Evolutionary conservation across 1,284 basidiomycete species (phyloP).

Genomic region (Schizophyllum commune): DNA sequence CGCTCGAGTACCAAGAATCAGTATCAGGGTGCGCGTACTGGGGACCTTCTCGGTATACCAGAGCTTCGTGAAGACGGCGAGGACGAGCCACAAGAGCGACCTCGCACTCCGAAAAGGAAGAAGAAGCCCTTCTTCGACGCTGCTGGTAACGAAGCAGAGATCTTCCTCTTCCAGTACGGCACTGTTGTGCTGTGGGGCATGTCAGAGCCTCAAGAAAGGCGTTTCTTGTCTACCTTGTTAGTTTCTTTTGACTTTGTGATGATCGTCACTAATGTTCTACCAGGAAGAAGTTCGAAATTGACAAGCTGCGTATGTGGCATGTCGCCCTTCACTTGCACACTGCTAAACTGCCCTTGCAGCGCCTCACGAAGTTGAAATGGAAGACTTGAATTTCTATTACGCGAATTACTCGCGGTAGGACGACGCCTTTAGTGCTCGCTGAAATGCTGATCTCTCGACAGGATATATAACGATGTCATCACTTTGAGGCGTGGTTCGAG

Average conservation of each 20-base stretch:
- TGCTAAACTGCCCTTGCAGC: conserved; percentile 31
- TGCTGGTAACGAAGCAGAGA: conserved; percentile 69
- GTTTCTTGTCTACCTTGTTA: conserved; percentile 83
- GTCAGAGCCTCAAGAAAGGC: conserved; percentile 86
- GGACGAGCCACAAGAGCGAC: conserved; percentile 25
- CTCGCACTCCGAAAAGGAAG: conserved; percentile 19
- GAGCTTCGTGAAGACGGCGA: conserved; percentile 43
- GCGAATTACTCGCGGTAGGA: conserved; percentile 89
- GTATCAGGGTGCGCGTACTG: conserved; percentile 31
- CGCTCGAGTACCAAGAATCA: conserved; percentile 5
- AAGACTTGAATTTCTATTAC: conserved; percentile 96
- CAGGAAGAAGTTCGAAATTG: conserved; percentile 90
- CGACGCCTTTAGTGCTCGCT: conserved; percentile 8
- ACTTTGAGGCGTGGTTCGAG: conserved; percentile 91
- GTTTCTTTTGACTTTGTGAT: conserved; percentile 22
- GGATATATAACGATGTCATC: conserved; percentile 98
- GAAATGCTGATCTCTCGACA: conserved; percentile 21
- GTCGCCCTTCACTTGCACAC: conserved; percentile 5
- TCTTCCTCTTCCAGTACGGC: conserved; percentile 92
- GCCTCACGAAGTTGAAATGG: conserved; percentile 84
- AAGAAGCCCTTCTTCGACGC: conserved; percentile 61
- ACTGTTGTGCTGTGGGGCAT: conserved; percentile 97
- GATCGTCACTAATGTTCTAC: conserved; percentile 8
- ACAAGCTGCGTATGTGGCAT: conserved; percentile 59
- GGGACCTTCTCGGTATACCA: conserved; percentile 67